Percentiles rank a stretch among this genome's conserved stretches.
Evolutionary conservation across 495 filamentous ascomycete species (phyloP).

Genomic region (Hyaloscypha hepaticicola): DNA sequence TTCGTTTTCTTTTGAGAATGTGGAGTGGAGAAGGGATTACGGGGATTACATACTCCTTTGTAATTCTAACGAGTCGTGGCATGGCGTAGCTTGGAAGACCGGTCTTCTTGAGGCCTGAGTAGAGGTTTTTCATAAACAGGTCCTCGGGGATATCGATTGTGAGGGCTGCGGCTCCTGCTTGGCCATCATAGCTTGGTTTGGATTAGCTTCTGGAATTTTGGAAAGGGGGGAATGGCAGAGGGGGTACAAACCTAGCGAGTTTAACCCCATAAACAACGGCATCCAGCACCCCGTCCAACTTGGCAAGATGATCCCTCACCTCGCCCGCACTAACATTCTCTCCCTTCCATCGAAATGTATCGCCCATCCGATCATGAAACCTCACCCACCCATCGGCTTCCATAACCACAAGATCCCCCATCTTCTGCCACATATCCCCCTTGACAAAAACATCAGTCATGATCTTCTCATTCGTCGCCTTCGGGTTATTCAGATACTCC

Average conservation of each 20-base stretch:
- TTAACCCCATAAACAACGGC: constrained; percentile 53
- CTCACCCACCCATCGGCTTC: constrained; percentile 29
- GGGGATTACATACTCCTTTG: constrained; percentile 42
- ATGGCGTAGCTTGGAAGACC: constrained; percentile 52
- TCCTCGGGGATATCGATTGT: constrained; percentile 41
- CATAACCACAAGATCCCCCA: constrained; percentile 29
- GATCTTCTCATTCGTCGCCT: constrained; percentile 31
- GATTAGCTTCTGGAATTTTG: constrained; percentile 1
- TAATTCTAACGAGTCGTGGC: constrained; percentile 49
- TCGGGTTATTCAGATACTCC: constrained; percentile 28
- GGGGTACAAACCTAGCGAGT: constrained; percentile 43
- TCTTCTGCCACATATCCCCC: constrained; percentile 30
- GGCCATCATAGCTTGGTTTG: constrained; percentile 47
- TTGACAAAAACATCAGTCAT: constrained; percentile 30
- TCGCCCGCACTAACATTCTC: constrained; percentile 35
- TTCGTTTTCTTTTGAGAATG: neutral
- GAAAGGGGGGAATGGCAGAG: constrained; percentile 7
- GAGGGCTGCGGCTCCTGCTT: constrained; percentile 51
- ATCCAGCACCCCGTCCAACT: constrained; percentile 46
- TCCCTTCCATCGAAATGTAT: constrained; percentile 35
- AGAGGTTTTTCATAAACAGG: constrained; percentile 40
- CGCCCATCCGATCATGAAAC: constrained; percentile 34
- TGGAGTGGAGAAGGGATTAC: neutral
- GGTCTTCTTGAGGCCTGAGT: constrained; percentile 43
- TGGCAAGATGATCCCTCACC: constrained; percentile 46